Evolutionary conservation across 1,139 yeast genomes (phyloP).

Genomic region (Geotrichum histeridarum): DNA sequence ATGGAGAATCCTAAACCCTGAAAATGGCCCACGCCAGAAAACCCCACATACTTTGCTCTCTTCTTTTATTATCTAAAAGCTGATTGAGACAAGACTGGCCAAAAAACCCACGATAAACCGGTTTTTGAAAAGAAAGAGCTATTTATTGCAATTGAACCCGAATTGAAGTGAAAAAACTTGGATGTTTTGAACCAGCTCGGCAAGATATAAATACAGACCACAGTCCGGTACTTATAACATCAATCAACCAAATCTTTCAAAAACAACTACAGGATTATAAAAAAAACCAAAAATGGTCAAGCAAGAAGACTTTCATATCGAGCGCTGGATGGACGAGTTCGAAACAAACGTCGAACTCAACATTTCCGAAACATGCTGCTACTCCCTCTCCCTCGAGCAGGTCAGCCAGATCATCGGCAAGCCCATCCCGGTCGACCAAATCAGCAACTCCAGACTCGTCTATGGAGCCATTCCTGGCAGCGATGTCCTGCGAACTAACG

Average conservation of each 20-base stretch:
- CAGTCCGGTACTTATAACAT: no score
- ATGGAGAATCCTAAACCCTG: conserved; percentile 1
- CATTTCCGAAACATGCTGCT: conserved; percentile 54
- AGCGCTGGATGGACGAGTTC: conserved; percentile 52
- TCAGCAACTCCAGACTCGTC: conserved; percentile 35
- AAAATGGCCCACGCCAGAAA: not conserved
- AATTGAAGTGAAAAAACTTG: not conserved
- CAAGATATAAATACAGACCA: not conserved
- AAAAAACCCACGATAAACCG: not conserved
- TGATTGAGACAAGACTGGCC: not conserved
- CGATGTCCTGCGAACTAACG: conserved; percentile 37
- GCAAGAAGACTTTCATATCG: conserved; percentile 45
- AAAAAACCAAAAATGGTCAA: conserved; percentile 26
- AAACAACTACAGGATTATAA: conserved; percentile 21
- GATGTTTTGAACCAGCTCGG: not conserved
- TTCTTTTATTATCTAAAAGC: not conserved
- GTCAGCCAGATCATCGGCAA: conserved; percentile 37
- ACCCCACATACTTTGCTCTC: no score
- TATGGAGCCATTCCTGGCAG: conserved; percentile 52
- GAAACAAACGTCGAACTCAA: conserved; percentile 43
- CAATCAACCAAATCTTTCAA: no score
- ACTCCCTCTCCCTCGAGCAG: conserved; percentile 44
- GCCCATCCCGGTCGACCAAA: conserved; percentile 28
- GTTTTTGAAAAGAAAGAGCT: not conserved
- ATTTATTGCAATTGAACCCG: not conserved